These are phyloP conservation scores for Tuber microsphaerosporum DNA, from an alignment of 495 filamentous ascomycete genomes.

Conservation along the genomic window DNA sequence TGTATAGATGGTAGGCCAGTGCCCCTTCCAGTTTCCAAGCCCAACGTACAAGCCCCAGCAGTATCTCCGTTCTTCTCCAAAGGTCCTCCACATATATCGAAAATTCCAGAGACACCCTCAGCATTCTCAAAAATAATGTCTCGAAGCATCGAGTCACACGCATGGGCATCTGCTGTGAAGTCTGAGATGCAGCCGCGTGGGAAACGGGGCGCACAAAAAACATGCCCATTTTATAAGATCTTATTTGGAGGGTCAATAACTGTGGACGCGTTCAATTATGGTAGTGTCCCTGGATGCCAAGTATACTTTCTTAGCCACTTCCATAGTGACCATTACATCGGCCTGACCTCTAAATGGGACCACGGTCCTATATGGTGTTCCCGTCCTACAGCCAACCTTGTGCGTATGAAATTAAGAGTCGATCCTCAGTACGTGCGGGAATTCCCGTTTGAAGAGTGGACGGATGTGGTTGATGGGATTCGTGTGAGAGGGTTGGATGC, in stretches of 20 bases:
- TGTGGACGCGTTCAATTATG: slow-evolving; percentile 95
- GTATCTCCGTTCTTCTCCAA: slow-evolving; percentile 50
- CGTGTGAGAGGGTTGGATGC: slow-evolving; percentile 90
- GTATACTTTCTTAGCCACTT: slow-evolving; percentile 98
- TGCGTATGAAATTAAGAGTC: slow-evolving; percentile 75
- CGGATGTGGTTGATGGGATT: slow-evolving; percentile 64
- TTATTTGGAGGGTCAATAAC: slow-evolving; percentile 84
- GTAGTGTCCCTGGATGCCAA: slow-evolving; percentile 79
- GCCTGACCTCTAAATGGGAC: slow-evolving; percentile 76
- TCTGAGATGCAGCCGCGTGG: slow-evolving; percentile 69
- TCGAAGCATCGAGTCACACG: slow-evolving; percentile 76
- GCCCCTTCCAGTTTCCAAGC: slow-evolving; percentile 8
- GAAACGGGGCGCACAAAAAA: slow-evolving; percentile 81
- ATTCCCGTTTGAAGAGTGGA: slow-evolving; percentile 73
- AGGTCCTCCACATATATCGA: slow-evolving; percentile 63
- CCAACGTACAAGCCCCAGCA: slow-evolving; percentile 39
- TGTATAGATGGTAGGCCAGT: slow-evolving; percentile 72
- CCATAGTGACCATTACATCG: slow-evolving; percentile 95
- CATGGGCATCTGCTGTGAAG: slow-evolving; percentile 81
- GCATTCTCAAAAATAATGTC: slow-evolving; percentile 92
- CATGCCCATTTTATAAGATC: slow-evolving; percentile 98
- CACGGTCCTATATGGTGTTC: slow-evolving; percentile 97
- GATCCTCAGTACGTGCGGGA: slow-evolving; percentile 78
- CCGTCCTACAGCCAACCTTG: slow-evolving; percentile 79
- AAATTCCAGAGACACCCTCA: slow-evolving; percentile 61